Evolutionary conservation across 768 basidiomycete species (phyloP).

Genomic region (Stropharia rugosoannulata): DNA sequence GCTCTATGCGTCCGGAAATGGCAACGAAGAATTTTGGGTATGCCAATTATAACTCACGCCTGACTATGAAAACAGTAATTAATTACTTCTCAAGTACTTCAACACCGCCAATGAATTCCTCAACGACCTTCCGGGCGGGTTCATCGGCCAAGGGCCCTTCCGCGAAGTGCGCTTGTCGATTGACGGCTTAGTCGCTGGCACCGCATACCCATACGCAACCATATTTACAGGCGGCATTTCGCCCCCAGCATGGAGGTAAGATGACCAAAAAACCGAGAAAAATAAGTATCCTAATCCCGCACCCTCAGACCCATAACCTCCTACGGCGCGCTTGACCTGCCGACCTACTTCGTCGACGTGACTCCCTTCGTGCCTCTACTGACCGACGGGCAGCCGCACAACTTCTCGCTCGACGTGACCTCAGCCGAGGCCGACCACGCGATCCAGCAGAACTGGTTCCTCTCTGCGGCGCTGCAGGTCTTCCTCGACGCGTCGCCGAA

Average conservation of each 20-base stretch:
- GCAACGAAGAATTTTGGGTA: constrained; percentile 78
- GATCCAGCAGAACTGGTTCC: constrained; percentile 78
- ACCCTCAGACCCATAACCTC: constrained; percentile 63
- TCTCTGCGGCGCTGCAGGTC: constrained; percentile 71
- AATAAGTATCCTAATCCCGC: background rate
- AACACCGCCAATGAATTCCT: constrained; percentile 65
- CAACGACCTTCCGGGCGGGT: constrained; percentile 46
- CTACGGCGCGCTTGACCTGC: constrained; percentile 75
- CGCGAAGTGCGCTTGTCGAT: constrained; percentile 48
- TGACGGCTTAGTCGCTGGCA: constrained; percentile 45
- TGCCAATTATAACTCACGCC: background rate
- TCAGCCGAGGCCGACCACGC: constrained; percentile 65
- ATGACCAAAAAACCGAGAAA: background rate
- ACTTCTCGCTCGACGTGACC: constrained; percentile 68
- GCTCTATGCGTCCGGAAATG: constrained; percentile 63
- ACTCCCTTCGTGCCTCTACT: constrained; percentile 76
- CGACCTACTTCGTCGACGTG: constrained; percentile 75
- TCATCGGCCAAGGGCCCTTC: constrained; percentile 46
- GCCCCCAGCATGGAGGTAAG: constrained; percentile 67
- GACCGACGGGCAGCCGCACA: constrained; percentile 67
- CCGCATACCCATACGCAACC: constrained; percentile 51
- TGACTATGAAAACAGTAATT: background rate
- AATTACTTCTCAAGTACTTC: constrained; percentile 49
- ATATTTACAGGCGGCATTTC: constrained; percentile 78
- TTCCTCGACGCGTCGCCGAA: constrained; percentile 58